These are phyloP conservation scores for Annulohypoxylon moriforme DNA, from an alignment of 495 filamentous ascomycete species.

Conservation along the genomic window DNA sequence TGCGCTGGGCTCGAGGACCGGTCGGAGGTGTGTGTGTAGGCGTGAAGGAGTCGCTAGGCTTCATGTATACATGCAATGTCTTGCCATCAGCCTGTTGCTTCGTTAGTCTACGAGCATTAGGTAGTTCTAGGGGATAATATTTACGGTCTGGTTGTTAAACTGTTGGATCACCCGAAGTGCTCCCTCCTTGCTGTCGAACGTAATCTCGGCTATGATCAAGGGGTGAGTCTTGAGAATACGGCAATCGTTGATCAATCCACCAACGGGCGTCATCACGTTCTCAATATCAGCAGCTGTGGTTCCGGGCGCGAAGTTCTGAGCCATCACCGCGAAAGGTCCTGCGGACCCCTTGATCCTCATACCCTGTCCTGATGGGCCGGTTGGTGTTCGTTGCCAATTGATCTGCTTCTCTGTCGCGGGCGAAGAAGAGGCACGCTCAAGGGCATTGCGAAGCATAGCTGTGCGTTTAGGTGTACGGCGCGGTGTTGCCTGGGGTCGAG, in stretches of 20 bases:
- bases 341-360: slow-evolving; percentile 84
- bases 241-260: slow-evolving; percentile 77
- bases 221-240: slow-evolving; percentile 75
- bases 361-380: slow-evolving; percentile 57
- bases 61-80: slow-evolving; percentile 79
- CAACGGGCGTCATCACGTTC: slow-evolving; percentile 78
- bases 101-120: slow-evolving; percentile 7
- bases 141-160: slow-evolving; percentile 88
- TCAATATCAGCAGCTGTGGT: slow-evolving; percentile 96
- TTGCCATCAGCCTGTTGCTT: slow-evolving; percentile 81
- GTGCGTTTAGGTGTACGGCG: slow-evolving; percentile 47
- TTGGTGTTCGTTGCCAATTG: slow-evolving; percentile 40
- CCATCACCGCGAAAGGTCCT: slow-evolving; percentile 84
- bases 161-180: slow-evolving; percentile 84
- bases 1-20: slow-evolving; percentile 51
- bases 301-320: slow-evolving; percentile 89
- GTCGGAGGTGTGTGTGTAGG: slow-evolving; percentile 30
- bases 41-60: slow-evolving; percentile 56
- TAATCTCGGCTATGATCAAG: slow-evolving; percentile 86
- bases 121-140: slow-evolving; percentile 24
- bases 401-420: slow-evolving; percentile 50
- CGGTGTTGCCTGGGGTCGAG: slow-evolving; percentile 32
- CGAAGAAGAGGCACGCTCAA: slow-evolving; percentile 43
- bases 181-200: slow-evolving; percentile 78
- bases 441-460: slow-evolving; percentile 33